Evolutionary conservation across 1,284 basidiomycete species (phyloP).

Genomic region (Tetrapyrgos nigripes): DNA sequence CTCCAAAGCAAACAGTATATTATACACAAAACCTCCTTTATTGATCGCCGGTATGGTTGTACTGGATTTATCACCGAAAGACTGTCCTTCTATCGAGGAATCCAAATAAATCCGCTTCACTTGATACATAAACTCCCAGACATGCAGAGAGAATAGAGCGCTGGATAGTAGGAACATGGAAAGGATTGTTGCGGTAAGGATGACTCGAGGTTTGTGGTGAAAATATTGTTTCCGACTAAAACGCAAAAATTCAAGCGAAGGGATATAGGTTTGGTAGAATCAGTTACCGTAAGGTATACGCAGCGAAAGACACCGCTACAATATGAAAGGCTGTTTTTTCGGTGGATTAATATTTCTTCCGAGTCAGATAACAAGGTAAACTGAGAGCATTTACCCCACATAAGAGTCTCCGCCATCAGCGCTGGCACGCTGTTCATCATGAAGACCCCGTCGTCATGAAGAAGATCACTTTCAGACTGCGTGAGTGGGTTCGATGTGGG

Average conservation of each 20-base stretch:
- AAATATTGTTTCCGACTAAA: neutral
- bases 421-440: constrained; percentile 1
- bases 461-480: neutral
- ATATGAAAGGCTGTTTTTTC: neutral
- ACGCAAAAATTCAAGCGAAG: neutral
- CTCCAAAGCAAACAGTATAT: constrained; percentile 10
- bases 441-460: constrained; percentile 4
- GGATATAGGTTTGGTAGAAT: neutral
- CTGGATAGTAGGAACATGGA: constrained; percentile 5
- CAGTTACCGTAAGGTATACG: neutral
- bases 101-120: constrained; percentile 1
- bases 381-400: constrained; percentile 12
- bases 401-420: constrained; percentile 5
- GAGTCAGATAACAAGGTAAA: neutral
- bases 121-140: neutral
- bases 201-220: neutral
- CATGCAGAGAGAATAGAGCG: constrained; percentile 5
- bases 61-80: neutral
- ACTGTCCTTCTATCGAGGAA: neutral
- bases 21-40: neutral
- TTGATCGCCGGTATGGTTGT: neutral
- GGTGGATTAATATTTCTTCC: neutral
- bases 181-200: neutral
- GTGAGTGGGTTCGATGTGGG: constrained; percentile 2
- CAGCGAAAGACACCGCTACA: neutral